Evolutionary conservation across 163 green algal species (phyloP).

Genomic region (Scenedesmus sp.): DNA sequence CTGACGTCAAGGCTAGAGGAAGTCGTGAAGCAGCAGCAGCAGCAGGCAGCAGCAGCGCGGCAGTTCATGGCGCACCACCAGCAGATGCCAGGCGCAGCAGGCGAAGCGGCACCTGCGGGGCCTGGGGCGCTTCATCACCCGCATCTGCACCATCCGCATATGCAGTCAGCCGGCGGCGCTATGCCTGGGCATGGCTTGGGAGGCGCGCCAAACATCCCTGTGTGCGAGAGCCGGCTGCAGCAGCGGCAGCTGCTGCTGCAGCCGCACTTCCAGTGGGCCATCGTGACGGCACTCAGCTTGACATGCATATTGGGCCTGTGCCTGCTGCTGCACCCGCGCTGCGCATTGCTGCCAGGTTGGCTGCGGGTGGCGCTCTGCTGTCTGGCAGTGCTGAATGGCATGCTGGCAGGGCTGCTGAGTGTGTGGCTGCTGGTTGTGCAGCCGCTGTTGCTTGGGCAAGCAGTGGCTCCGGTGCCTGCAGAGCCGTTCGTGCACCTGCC

Average conservation of each 20-base stretch:
- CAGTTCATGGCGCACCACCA: slow-evolving; percentile 16
- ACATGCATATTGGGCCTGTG: not conserved
- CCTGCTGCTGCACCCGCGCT: not conserved
- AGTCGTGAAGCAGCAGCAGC: slow-evolving; percentile 3
- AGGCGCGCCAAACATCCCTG: not conserved
- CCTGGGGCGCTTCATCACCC: not conserved
- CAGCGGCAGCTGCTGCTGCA: slow-evolving; percentile 13
- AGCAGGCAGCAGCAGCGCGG: slow-evolving; percentile 21
- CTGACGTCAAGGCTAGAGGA: not conserved
- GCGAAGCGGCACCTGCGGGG: not conserved
- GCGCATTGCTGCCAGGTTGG: not conserved
- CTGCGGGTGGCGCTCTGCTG: not conserved
- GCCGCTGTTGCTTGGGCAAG: not conserved
- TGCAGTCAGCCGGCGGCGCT: not conserved
- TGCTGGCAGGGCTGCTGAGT: slow-evolving; percentile 29
- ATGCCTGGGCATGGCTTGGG: not conserved
- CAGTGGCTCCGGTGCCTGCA: not conserved
- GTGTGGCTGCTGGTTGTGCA: slow-evolving; percentile 27
- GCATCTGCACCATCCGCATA: not conserved
- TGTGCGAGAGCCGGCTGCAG: not conserved
- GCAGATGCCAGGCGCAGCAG: not conserved
- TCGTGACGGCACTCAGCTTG: not conserved
- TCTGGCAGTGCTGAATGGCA: slow-evolving; percentile 21
- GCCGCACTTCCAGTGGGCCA: slow-evolving; percentile 8
- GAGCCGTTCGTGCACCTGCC: not conserved